These are phyloP conservation scores for Xylaria sp. DNA, from an alignment of 2,329 filamentous ascomycete species.

Conservation along the genomic window DNA sequence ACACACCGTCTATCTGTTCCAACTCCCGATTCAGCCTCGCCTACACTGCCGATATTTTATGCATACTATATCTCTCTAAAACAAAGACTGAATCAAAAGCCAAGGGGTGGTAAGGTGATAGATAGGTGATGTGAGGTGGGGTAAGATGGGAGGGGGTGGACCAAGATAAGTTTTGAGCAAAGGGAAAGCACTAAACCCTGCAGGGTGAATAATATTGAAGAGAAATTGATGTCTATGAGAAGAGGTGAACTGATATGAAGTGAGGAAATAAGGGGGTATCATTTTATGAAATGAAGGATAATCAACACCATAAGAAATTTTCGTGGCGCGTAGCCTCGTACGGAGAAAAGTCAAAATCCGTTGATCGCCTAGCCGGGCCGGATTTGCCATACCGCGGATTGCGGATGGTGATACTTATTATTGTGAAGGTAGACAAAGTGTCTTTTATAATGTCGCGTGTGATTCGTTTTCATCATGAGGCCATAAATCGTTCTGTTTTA, in stretches of 20 bases:
- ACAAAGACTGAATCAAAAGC: slow-evolving; percentile 13
- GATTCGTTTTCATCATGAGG: slow-evolving; percentile 36
- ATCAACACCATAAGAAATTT: slow-evolving; percentile 37
- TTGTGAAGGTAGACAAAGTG: slow-evolving; percentile 27
- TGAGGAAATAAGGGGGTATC: slow-evolving; percentile 44
- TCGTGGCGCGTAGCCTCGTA: slow-evolving; percentile 22
- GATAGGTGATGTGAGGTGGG: slow-evolving; percentile 9
- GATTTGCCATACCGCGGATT: slow-evolving; percentile 13
- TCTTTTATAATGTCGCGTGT: slow-evolving; percentile 24
- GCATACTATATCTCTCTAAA: slow-evolving; percentile 15
- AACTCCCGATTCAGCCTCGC: slow-evolving; percentile 3
- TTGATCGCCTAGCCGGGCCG: slow-evolving; percentile 21
- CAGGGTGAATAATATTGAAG: slow-evolving; percentile 16
- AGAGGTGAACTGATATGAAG: slow-evolving; percentile 23
- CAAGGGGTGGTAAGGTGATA: slow-evolving; percentile 4
- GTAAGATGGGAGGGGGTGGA: neutral
- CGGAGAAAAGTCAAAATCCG: slow-evolving; percentile 21
- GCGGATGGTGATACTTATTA: slow-evolving; percentile 29
- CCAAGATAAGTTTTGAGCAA: slow-evolving; percentile 15
- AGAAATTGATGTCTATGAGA: slow-evolving; percentile 16
- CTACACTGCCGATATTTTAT: slow-evolving; percentile 22
- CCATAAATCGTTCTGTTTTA: slow-evolving; percentile 32
- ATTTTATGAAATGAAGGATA: slow-evolving; percentile 40
- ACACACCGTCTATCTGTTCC: slow-evolving; percentile 2
- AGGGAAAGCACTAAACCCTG: neutral